Evolutionary conservation across 352 stramenopile genomes (phyloP).

Genomic region (Pythium insidiosum): DNA sequence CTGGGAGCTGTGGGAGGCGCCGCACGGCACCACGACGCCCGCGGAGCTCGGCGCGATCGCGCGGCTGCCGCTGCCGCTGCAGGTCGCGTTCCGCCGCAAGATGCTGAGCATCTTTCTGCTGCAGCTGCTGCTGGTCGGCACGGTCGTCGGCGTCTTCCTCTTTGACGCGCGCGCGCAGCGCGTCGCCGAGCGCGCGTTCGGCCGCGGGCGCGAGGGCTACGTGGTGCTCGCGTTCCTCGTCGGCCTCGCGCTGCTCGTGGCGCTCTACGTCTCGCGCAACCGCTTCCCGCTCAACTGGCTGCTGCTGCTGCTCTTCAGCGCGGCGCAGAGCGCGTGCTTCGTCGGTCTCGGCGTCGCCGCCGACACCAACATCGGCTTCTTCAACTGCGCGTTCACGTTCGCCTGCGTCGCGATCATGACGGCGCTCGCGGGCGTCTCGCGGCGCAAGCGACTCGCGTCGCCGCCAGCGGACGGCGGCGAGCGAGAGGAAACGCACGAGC

Average conservation of each 20-base stretch:
- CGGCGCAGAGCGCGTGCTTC: slow-evolving; percentile 6
- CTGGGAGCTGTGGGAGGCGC: neutral
- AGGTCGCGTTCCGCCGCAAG: slow-evolving; percentile 16
- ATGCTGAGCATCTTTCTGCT: slow-evolving; percentile 17
- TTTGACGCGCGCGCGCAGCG: too few relatives aligned
- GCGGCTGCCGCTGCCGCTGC: slow-evolving; percentile 8
- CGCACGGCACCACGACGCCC: neutral
- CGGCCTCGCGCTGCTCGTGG: slow-evolving; percentile 7
- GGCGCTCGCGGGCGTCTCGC: slow-evolving; percentile 4
- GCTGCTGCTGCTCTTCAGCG: slow-evolving; percentile 13
- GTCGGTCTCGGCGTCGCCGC: slow-evolving; percentile 7
- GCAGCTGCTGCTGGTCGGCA: slow-evolving; percentile 9
- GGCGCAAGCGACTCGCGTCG: neutral
- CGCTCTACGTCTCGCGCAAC: slow-evolving; percentile 6
- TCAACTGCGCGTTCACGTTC: slow-evolving; percentile 17
- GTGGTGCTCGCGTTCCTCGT: neutral
- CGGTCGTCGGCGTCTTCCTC: slow-evolving; percentile 3
- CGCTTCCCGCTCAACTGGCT: slow-evolving; percentile 17
- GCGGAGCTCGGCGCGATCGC: slow-evolving; percentile 4
- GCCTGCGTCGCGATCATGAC: slow-evolving; percentile 14
- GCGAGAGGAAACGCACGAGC: neutral
- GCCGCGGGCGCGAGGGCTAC: too few relatives aligned
- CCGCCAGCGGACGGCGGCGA: neutral
- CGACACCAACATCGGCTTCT: slow-evolving; percentile 10
- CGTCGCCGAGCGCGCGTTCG: too few relatives aligned